Evolutionary conservation across 805 yeast genomes (phyloP), one percentile per base, ranked within the genome.

Genomic region (Maudiozyma pseudohumilis): DNA sequence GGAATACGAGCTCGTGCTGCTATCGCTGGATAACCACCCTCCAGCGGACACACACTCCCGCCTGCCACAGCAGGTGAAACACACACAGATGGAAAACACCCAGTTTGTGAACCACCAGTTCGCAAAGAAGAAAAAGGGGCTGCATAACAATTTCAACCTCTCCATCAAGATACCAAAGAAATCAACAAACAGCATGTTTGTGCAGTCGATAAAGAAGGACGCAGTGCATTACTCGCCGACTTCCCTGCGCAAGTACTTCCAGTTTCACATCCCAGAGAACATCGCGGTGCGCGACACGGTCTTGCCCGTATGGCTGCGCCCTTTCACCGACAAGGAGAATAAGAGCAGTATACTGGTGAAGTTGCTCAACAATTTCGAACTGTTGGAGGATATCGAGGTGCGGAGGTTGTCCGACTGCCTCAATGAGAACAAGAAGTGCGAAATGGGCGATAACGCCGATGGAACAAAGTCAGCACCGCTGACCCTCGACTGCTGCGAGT

Each of bases 221-320:
- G 28, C 49, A 2, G 39, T 57, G 2, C 55, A 56, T 30, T 59
- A 59, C 39, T 59, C 63, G 10, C 63, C 63, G 8, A 46, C 39
- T 16, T 56, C 61, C 5, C 30, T 59, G 17, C 45, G 45, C 20
- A 56, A 51, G 37, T 56, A 49, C 39, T 59, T 59, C 29, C 28
- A 41, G 6, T 57, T 56, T 34, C 47, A 45, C 21, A 48, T 54
- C 13, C 63, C 63, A 8, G 28, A 32, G 1, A 40, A 43, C n/a
- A 27, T 56, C 2, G 38, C 40, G 3, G 26, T 32, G 2, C 40
- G 49, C 32, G 55, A 50, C 29, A 13, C 35, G 5, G 19, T 27
- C 6, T 32, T 64, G 20, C 70, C 70, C 5, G 38, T 19, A 15
- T 57, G 67, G 67, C 36, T 62, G 12, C 40, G 41, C 32, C 46